Conservation (phyloP, 169 alveolate genomes). For the Cryptosporidium baileyi region DNA sequence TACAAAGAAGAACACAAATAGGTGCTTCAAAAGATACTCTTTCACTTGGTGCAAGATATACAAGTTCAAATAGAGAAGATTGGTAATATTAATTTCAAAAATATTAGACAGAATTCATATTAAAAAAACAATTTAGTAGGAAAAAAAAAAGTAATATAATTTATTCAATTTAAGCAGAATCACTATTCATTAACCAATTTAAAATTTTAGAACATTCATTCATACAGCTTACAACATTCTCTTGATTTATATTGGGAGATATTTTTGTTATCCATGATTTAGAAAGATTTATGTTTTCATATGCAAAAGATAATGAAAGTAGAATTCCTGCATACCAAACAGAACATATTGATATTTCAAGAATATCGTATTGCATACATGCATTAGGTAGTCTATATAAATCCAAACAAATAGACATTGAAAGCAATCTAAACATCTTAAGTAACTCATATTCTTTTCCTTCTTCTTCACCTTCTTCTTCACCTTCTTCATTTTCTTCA, state of each 20-base stretch:
- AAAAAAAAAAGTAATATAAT: no score
- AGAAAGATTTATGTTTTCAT: neutral
- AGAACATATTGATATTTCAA: slow-evolving; percentile 45
- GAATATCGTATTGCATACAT: slow-evolving; percentile 28
- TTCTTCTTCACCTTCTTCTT: slow-evolving; percentile 44
- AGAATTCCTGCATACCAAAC: slow-evolving; percentile 60
- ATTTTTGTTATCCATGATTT: slow-evolving; percentile 27
- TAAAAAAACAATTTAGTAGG: neutral
- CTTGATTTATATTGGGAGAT: slow-evolving; percentile 15
- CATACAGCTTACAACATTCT: slow-evolving; percentile 30
- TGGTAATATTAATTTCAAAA: slow-evolving; percentile 6
- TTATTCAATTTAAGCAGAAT: slow-evolving; percentile 11
- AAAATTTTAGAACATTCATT: slow-evolving; percentile 44
- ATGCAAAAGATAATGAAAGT: slow-evolving; percentile 54
- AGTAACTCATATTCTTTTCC: slow-evolving; percentile 16
- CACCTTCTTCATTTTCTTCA: slow-evolving; percentile 4
- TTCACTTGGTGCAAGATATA: slow-evolving; percentile 55
- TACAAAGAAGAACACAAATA: slow-evolving; percentile 66
- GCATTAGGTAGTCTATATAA: slow-evolving; percentile 52
- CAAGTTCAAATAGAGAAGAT: slow-evolving; percentile 41
- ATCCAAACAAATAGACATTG: slow-evolving; percentile 36
- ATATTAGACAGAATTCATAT: neutral
- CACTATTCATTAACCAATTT: slow-evolving; percentile 51
- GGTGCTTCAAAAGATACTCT: slow-evolving; percentile 61
- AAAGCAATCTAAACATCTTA: slow-evolving; percentile 44